Base-by-base conservation (phyloP, 495 filamentous ascomycete species). In the Lepraria neglecta region DNA sequence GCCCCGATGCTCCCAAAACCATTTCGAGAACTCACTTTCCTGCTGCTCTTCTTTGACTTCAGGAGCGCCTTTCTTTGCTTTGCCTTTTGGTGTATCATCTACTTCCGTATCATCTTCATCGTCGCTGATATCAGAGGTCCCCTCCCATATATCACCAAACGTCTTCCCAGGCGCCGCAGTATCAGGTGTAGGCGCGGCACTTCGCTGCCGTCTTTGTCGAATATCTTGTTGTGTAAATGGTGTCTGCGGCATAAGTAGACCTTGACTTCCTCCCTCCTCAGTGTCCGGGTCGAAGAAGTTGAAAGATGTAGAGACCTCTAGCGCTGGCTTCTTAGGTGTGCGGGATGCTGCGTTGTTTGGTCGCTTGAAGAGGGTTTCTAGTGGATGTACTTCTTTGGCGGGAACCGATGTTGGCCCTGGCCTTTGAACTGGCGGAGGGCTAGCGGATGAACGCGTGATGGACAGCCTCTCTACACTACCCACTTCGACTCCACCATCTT, bases 101-200 rank as follows among this genome's bases (percentile, higher is more conserved):
- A 73, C 74, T 21, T 78, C 76, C 40, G 71, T 74, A 21, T 73
- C 75, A 4, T 74, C 74, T 6, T 74, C 71, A 1, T 71, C 73
- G 7, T 73, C 73, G 6, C 73, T 76, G 12, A 46, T 40, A 38
- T 53, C 56, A 12, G 53, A 38, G 12, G 38, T 52, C 9, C 51
- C 43, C 15, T 46, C 61, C 56, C 64, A 53, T 6, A 64, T 38
- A 30, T 64, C 64, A n/a, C 61, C 51, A 59, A 67, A 68, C 48
- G 61, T 65, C 27, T 71, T 66, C 15, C 64, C 55, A 68, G 72
- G 84, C 59, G 88, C 81, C n/a, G 89, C 88, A 0, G 94, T 97
- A 68, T 98, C 94, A 1, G 94, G 94, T 0, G 94, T 97, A 3
- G 94, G 94, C 0, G 94, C 94, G 12, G 92, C 92, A 66, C 90